Conservation (phyloP, 2,329 filamentous ascomycete genomes). For the Aspergillus sp. region DNA sequence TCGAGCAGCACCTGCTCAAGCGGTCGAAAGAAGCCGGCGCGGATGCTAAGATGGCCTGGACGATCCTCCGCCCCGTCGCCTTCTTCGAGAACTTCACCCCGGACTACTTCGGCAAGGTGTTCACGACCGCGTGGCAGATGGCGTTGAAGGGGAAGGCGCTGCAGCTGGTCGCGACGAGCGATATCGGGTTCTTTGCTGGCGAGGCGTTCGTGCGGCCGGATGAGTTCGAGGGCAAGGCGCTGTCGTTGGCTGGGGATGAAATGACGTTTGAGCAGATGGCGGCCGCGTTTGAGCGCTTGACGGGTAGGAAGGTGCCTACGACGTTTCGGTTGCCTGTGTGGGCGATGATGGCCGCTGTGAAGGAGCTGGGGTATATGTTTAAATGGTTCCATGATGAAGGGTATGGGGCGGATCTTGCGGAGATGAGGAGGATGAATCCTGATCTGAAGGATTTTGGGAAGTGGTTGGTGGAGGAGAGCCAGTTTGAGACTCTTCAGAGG, state of each 20-base stretch:
- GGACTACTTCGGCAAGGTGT: slow-evolving; percentile 50
- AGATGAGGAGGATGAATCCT: slow-evolving; percentile 44
- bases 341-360: slow-evolving; percentile 42
- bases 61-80: slow-evolving; percentile 60
- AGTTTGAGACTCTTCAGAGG: slow-evolving; percentile 21
- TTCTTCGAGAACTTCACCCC: slow-evolving; percentile 61
- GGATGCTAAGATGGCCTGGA: slow-evolving; percentile 53
- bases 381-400: slow-evolving; percentile 53
- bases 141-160: slow-evolving; percentile 44
- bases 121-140: slow-evolving; percentile 44
- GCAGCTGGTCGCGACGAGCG: slow-evolving; percentile 45
- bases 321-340: slow-evolving; percentile 43
- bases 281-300: slow-evolving; percentile 47
- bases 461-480: slow-evolving; percentile 51
- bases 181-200: slow-evolving; percentile 55
- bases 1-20: slow-evolving; percentile 61
- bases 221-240: slow-evolving; percentile 36
- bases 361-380: slow-evolving; percentile 50
- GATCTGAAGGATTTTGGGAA: slow-evolving; percentile 48
- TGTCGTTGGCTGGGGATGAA: slow-evolving; percentile 54
- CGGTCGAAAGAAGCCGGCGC: slow-evolving; percentile 29
- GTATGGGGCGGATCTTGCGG: slow-evolving; percentile 47
- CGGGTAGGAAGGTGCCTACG: slow-evolving; percentile 44
- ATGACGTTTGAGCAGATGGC: slow-evolving; percentile 48
- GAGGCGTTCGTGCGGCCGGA: slow-evolving; percentile 49